Base-by-base conservation (phyloP, 2,329 filamentous ascomycete species). In the Cadophora gregata region DNA sequence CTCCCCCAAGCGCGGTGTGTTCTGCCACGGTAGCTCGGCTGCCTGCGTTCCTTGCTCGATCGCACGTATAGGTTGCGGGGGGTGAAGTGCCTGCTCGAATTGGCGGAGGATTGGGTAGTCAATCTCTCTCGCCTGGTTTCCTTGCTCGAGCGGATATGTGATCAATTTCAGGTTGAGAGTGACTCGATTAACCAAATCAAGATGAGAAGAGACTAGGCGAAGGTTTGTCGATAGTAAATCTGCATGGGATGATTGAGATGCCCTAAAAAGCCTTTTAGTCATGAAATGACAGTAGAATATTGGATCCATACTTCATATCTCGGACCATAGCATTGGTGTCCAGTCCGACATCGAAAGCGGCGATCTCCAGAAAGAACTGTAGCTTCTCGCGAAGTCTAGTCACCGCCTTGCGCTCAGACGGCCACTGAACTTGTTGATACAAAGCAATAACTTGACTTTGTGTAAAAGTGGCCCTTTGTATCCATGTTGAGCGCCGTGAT, bases 101-200 rank as follows among this genome's bases (percentile, higher is more conserved):
- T 72, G 70, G 12, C 70, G 65, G 6, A 74, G 59, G 55, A 72
- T 71, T 6, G 70, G 67, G 56, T 72, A 72, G 45, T 74, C 72
- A 31, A 74, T 70, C 25, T 73, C 64, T 21, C 64, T 36, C 38
- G 50, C 14, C 48, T 70, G 67, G 21, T 25, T 42, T 7, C 62
- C 64, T n/a, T 45, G 61, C 38, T 70, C 72, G 9, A 74, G 64
- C 29, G 71, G 72, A 48, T 72, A 55, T 14, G 71, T 71, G 38
- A 74, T 62, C 50, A 70, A 56, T 42, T 70, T 74, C 21, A 73
- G 60, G 27, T 71, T 72, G 21, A 67, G 50, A n/a, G 67, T 69
- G 8, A 73, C 58, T 31, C 66, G 62, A 21, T 68, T 67, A 12
- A 73, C 72, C 5, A 74, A 38, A n/a, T 74, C 70, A 7, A 74